These are phyloP conservation scores for Thielaviopsis euricoi DNA, from an alignment of 2,329 filamentous ascomycete species.

Conservation along the genomic window DNA sequence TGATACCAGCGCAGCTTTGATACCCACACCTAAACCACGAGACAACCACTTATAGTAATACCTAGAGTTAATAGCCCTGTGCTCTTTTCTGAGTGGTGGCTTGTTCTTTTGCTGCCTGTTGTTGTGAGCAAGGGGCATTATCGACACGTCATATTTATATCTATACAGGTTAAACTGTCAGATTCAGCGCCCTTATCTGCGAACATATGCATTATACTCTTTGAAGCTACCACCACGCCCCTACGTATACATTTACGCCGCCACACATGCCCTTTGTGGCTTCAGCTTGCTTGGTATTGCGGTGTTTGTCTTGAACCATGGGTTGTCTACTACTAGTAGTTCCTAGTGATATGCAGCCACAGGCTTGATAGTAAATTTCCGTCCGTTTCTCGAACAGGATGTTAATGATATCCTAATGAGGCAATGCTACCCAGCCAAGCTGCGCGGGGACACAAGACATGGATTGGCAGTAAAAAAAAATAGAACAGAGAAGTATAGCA, in stretches of 20 bases:
- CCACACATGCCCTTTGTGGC: neutral
- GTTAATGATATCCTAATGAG: no score
- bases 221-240: neutral
- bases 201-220: neutral
- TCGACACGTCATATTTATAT: neutral
- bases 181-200: neutral
- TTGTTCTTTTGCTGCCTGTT: neutral
- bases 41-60: neutral
- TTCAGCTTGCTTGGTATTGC: neutral
- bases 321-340: no score
- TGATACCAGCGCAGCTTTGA: neutral
- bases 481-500: no score
- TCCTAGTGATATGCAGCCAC: no score
- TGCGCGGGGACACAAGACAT: no score
- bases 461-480: no score
- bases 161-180: neutral
- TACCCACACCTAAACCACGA: neutral
- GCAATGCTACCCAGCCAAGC: no score
- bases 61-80: neutral
- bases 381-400: no score
- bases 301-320: no score
- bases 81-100: neutral
- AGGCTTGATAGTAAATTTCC: no score
- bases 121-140: no score
- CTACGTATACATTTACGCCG: neutral